Conservation (phyloP, 192 early-diverging fungal genomes). For the Entomortierella chlamydospora region DNA sequence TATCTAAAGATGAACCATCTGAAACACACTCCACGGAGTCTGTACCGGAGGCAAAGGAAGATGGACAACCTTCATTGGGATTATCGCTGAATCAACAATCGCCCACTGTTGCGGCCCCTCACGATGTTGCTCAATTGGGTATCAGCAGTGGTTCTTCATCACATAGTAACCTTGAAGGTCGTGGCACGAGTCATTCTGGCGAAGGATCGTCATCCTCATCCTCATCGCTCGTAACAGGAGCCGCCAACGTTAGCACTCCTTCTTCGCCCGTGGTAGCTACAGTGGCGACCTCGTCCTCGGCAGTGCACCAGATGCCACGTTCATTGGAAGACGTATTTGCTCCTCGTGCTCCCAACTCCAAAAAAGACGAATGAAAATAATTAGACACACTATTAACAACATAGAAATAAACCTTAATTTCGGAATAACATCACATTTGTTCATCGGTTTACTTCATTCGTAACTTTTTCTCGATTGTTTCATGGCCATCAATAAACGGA, state of each 20-base stretch:
- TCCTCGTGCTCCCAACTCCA: slow-evolving; percentile 21
- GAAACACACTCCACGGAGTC: background rate
- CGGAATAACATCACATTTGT: background rate
- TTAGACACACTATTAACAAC: no score
- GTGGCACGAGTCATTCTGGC: background rate
- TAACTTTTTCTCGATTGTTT: background rate
- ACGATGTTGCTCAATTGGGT: background rate
- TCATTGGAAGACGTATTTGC: slow-evolving; percentile 50
- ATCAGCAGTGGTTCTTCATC: slow-evolving; percentile 1
- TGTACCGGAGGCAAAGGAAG: slow-evolving; percentile 12
- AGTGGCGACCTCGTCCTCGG: slow-evolving; percentile 10
- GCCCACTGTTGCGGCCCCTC: background rate
- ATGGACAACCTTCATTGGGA: background rate
- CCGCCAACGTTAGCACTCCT: background rate
- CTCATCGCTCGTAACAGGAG: background rate
- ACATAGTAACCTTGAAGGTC: background rate
- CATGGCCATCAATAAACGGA: slow-evolving; percentile 15
- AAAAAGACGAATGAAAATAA: background rate
- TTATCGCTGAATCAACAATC: background rate
- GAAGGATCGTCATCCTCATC: background rate
- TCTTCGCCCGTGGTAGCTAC: background rate
- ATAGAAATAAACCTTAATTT: background rate
- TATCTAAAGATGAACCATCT: slow-evolving; percentile 4
- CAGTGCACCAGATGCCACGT: slow-evolving; percentile 39
- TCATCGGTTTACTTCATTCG: background rate